These are phyloP conservation scores for Sporothrix phasma DNA, from an alignment of 2,329 filamentous ascomycete genomes.

Conservation along the genomic window DNA sequence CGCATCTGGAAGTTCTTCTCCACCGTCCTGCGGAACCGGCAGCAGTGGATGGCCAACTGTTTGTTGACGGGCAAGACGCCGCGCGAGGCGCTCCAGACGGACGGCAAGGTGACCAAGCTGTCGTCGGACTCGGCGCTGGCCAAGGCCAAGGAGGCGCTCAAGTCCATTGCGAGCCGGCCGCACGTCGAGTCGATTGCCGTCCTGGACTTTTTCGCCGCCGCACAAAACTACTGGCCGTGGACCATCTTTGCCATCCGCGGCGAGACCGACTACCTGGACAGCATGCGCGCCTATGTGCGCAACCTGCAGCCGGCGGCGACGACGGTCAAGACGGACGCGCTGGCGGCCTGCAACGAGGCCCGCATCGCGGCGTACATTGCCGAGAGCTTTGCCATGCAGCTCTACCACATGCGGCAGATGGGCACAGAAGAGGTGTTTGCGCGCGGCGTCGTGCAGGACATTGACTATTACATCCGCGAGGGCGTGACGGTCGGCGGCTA, in stretches of 20 bases:
- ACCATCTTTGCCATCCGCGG: constrained; percentile 71
- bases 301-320: constrained; percentile 42
- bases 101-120: constrained; percentile 39
- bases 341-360: constrained; percentile 51
- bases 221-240: constrained; percentile 95
- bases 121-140: constrained; percentile 57
- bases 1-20: constrained; percentile 79
- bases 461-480: constrained; percentile 69
- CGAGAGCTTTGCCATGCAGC: constrained; percentile 81
- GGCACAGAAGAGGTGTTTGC: constrained; percentile 56
- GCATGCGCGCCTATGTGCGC: constrained; percentile 60
- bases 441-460: constrained; percentile 59
- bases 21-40: constrained; percentile 74
- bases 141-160: constrained; percentile 61
- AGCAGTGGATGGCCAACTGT: constrained; percentile 94
- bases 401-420: constrained; percentile 75
- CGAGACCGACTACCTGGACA: constrained; percentile 62
- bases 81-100: constrained; percentile 57
- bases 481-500: constrained; percentile 73
- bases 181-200: constrained; percentile 61
- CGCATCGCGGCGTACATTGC: constrained; percentile 72
- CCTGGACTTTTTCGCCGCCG: constrained; percentile 75
- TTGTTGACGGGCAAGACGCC: constrained; percentile 82
- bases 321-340: constrained; percentile 44
- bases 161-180: constrained; percentile 53